A percentile compares a stretch with the other conserved stretches of the same genome.
These are phyloP conservation scores for Fusarium sp. DNA, from an alignment of 2,329 filamentous ascomycete genomes.

Conservation along the genomic window DNA sequence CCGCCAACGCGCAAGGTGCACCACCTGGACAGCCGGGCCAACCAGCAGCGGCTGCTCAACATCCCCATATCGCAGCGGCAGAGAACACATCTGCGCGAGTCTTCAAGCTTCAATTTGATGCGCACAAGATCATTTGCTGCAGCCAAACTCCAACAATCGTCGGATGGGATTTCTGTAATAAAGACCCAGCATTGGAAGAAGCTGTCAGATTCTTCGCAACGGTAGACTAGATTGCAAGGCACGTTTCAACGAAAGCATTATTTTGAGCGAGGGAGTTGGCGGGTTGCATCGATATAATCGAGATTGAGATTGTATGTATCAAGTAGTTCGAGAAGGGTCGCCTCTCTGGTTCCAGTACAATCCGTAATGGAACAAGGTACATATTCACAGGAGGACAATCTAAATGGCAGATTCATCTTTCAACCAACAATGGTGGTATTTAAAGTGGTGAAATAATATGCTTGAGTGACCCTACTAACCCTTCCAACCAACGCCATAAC, in stretches of 20 bases:
- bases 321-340: conserved; percentile 5
- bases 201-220: conserved; percentile 81
- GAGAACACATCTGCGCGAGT: conserved; percentile 72
- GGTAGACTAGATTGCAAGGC: conserved; percentile 54
- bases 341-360: conserved; percentile 5
- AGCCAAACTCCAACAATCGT: conserved; percentile 92
- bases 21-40: conserved; percentile 41
- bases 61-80: conserved; percentile 59
- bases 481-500: conserved; percentile 43
- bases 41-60: conserved; percentile 32
- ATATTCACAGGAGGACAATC: not conserved
- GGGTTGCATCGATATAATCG: conserved; percentile 16
- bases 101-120: conserved; percentile 98
- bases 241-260: conserved; percentile 15
- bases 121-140: conserved; percentile 91
- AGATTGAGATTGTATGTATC: conserved; percentile 26
- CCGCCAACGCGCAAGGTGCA: conserved; percentile 33
- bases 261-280: conserved; percentile 42
- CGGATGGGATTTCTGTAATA: conserved; percentile 97
- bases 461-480: conserved; percentile 31
- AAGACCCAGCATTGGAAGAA: conserved; percentile 82
- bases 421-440: conserved; percentile 2
- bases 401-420: not conserved
- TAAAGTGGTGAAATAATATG: conserved; percentile 26
- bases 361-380: not conserved